Percentiles rank a stretch among this genome's conserved stretches.
phyloP scores from a whole-genome alignment of 768 basidiomycete species.

The Pisolithus microcarpus region DNA sequence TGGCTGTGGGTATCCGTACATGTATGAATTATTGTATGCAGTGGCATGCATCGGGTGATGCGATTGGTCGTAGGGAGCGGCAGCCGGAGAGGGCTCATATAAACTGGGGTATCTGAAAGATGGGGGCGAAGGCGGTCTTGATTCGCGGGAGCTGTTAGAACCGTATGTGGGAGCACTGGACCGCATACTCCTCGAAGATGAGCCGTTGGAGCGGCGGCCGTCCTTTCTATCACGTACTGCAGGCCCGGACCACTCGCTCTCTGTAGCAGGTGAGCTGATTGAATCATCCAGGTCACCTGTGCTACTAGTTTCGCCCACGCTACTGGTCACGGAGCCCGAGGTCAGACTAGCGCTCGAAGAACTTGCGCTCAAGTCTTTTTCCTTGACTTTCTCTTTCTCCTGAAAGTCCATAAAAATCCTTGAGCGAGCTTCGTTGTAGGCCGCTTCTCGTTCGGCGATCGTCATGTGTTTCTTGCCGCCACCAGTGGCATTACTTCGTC shows the following conservation, averaged over 20 bases:
- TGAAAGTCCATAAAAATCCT: constrained; percentile 83
- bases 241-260: constrained; percentile 74
- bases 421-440: constrained; percentile 81
- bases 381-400: constrained; percentile 59
- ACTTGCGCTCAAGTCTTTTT: constrained; percentile 67
- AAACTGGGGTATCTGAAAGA: constrained; percentile 68
- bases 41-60: constrained; percentile 24
- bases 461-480: constrained; percentile 67
- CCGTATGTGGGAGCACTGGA: constrained; percentile 44
- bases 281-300: constrained; percentile 62
- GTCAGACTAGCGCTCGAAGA: constrained; percentile 69
- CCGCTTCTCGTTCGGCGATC: constrained; percentile 80
- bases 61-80: constrained; percentile 24
- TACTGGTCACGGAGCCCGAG: constrained; percentile 53
- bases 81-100: constrained; percentile 49
- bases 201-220: constrained; percentile 44
- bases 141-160: constrained; percentile 60
- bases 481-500: constrained; percentile 56
- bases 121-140: constrained; percentile 63
- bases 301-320: constrained; percentile 53
- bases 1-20: constrained; percentile 38
- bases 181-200: constrained; percentile 56
- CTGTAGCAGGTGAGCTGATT: constrained; percentile 65
- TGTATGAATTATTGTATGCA: constrained; percentile 28
- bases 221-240: constrained; percentile 52